These are phyloP conservation scores for Sideroxylon spinosum DNA, from an alignment of 179 eudicot genomes.

Conservation along the genomic window DNA sequence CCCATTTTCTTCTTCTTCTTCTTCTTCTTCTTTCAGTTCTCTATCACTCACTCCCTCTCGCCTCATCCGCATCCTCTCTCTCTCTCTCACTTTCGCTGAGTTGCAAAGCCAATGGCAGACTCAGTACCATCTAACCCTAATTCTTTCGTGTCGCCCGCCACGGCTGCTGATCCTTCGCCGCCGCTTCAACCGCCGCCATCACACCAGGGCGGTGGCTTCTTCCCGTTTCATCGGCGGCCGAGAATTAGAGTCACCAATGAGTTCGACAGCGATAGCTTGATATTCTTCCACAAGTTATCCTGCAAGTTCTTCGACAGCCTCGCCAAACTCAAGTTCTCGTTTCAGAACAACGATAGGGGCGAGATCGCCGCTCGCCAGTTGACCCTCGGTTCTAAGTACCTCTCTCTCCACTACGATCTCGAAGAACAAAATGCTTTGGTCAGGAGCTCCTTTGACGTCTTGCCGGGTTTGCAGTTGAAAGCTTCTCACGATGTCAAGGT, in stretches of 20 bases:
- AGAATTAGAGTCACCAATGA: slow-evolving; percentile 65
- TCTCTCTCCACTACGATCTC: slow-evolving; percentile 61
- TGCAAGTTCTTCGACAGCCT: slow-evolving; percentile 64
- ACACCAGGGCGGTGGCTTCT: slow-evolving; percentile 14
- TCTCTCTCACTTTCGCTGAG: not conserved
- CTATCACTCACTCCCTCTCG: not conserved
- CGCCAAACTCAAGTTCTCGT: slow-evolving; percentile 71
- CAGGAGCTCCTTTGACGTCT: slow-evolving; percentile 43
- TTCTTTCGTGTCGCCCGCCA: not conserved
- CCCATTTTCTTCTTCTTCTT: not conserved
- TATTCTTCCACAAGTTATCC: slow-evolving; percentile 67
- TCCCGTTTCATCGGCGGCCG: slow-evolving; percentile 43
- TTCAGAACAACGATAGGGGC: slow-evolving; percentile 56
- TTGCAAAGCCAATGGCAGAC: slow-evolving; percentile 18
- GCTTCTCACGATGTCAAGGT: slow-evolving; percentile 81
- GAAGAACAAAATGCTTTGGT: slow-evolving; percentile 64
- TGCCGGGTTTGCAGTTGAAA: slow-evolving; percentile 49
- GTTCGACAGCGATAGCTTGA: slow-evolving; percentile 71
- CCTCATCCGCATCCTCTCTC: not conserved
- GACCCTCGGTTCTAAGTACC: slow-evolving; percentile 48
- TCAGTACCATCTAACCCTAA: slow-evolving; percentile 17
- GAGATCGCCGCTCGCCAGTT: slow-evolving; percentile 63
- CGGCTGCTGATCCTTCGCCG: slow-evolving; percentile 15
- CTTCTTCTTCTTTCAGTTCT: not conserved
- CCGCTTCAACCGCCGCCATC: not conserved